Evolutionary conservation across 352 stramenopile genomes (phyloP).

Genomic region (Pythium aphanidermatum): DNA sequence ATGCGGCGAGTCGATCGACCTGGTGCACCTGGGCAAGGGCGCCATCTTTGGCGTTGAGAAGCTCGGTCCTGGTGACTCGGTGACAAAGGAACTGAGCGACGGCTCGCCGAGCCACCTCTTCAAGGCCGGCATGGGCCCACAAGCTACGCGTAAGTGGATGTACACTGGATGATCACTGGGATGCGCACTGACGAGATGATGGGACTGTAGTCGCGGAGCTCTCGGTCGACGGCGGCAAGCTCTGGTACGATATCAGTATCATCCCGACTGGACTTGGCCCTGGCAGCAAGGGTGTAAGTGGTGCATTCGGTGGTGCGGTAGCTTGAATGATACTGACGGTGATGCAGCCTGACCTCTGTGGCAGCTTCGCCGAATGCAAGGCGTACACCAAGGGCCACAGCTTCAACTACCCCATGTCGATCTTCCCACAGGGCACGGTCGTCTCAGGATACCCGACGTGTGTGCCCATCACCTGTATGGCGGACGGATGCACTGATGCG

Average conservation of each 20-base stretch:
- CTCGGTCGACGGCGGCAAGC: conserved; percentile 5
- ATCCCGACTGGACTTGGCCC: conserved; percentile 19
- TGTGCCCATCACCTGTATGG: conserved; percentile 39
- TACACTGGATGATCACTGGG: no score
- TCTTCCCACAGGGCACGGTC: conserved; percentile 19
- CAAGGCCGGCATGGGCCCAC: conserved; percentile 14
- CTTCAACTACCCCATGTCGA: conserved; percentile 66
- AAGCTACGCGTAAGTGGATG: conserved; percentile 19
- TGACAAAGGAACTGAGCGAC: conserved; percentile 13
- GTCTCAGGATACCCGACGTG: conserved; percentile 28
- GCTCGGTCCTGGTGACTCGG: conserved; percentile 5
- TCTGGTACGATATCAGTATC: conserved; percentile 24
- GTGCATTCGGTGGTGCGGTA: no score
- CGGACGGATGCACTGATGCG: conserved; percentile 45
- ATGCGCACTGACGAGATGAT: no score
- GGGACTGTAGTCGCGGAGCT: conserved; percentile 20
- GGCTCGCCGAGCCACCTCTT: conserved; percentile 12
- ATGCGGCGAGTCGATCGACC: conserved; percentile 17
- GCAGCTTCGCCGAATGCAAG: conserved; percentile 50
- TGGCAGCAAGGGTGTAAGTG: conserved; percentile 12
- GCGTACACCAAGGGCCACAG: conserved; percentile 36
- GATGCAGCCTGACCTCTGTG: conserved; percentile 35
- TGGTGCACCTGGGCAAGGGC: conserved; percentile 12
- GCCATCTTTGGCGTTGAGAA: conserved; percentile 10
- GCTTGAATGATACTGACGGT: not conserved